A percentile compares a stretch with the other conserved stretches of the same genome.
Conservation (phyloP, 352 stramenopile species). For the Phytophthora citrophthora region DNA sequence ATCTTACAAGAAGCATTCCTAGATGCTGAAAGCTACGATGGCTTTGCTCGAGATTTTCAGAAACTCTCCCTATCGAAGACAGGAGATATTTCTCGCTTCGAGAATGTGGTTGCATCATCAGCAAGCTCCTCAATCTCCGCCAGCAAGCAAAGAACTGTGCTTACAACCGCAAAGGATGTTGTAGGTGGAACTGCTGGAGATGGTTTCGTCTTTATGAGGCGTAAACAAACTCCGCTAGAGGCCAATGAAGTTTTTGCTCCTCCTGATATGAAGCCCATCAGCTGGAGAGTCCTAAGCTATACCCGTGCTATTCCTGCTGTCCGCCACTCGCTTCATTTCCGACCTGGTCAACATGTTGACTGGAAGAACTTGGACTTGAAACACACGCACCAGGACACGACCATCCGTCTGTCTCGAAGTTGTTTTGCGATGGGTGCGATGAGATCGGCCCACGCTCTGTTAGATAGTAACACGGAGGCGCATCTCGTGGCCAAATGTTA, state of each 20-base stretch:
- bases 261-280: constrained; percentile 3
- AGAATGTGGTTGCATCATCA: constrained; percentile 6
- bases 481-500: constrained; percentile 50
- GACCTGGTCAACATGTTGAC: constrained; percentile 23
- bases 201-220: not conserved
- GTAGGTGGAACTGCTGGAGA: not conserved
- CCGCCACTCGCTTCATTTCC: constrained; percentile 45
- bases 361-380: constrained; percentile 39
- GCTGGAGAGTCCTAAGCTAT: constrained; percentile 15
- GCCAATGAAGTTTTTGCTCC: not conserved
- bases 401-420: constrained; percentile 29
- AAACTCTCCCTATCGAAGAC: constrained; percentile 22
- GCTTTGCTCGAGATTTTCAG: constrained; percentile 27
- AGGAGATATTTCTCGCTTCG: constrained; percentile 25
- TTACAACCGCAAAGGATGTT: constrained; percentile 14
- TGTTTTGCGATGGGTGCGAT: constrained; percentile 49
- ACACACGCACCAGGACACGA: constrained; percentile 43
- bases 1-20: constrained; percentile 40
- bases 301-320: constrained; percentile 34
- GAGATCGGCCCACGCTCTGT: constrained; percentile 42
- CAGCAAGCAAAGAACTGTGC: constrained; percentile 32
- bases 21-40: constrained; percentile 2
- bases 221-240: not conserved
- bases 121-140: constrained; percentile 35
- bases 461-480: constrained; percentile 39